Conservation (phyloP, 495 filamentous ascomycete genomes). For the Lepidopterella palustris region DNA sequence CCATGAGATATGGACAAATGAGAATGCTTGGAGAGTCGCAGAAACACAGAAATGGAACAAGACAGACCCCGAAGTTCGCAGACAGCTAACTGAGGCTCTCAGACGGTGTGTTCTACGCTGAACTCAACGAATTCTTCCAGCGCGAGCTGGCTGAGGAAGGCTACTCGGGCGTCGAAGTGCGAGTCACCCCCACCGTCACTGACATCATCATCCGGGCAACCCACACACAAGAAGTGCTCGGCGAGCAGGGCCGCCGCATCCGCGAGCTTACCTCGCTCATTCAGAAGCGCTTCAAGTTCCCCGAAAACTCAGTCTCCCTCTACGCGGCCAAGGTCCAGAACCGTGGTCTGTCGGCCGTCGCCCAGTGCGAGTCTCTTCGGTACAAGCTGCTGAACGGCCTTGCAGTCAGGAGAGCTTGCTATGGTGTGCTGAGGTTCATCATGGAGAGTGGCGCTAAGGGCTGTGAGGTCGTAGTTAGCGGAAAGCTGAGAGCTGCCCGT, state of each 20-base stretch:
- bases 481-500: constrained; percentile 96
- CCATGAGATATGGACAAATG: too few relatives aligned
- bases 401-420: constrained; percentile 94
- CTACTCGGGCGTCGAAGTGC: constrained; percentile 99
- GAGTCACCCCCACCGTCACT: constrained; percentile 98
- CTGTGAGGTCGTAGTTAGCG: constrained; percentile 98
- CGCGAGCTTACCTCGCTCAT: constrained; percentile 99
- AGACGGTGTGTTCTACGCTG: constrained; percentile 99
- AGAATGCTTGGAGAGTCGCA: too few relatives aligned
- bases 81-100: background rate
- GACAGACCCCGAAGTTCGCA: constrained; percentile 3
- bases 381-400: constrained; percentile 99
- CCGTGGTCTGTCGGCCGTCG: constrained; percentile 97
- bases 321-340: constrained; percentile 99
- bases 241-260: constrained; percentile 98
- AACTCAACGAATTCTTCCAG: constrained; percentile 99
- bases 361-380: constrained; percentile 98
- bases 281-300: constrained; percentile 99
- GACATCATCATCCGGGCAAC: constrained; percentile 99
- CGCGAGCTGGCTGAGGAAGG: constrained; percentile 99
- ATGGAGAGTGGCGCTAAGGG: constrained; percentile 99
- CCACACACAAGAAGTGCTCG: constrained; percentile 99
- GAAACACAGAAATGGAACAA: constrained; percentile 2
- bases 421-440: constrained; percentile 99
- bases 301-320: constrained; percentile 98